Percentiles rank a stretch among this genome's conserved stretches.
phyloP scores from a whole-genome alignment of 169 alveolate species.

The Plasmodium knowlesi region DNA sequence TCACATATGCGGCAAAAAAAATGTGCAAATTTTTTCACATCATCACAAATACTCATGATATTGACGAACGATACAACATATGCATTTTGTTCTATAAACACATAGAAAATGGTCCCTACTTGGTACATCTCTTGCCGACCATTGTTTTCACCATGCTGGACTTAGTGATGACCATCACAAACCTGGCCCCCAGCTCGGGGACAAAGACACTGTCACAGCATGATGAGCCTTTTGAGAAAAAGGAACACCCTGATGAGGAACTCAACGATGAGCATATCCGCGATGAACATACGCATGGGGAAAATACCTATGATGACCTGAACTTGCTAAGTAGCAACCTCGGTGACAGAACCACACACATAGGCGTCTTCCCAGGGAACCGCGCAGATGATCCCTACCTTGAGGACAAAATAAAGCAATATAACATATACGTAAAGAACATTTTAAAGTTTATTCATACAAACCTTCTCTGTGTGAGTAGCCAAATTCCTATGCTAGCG shows the following conservation, averaged over 20 bases:
- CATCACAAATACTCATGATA: conserved; percentile 42
- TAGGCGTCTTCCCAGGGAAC: not conserved
- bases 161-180: conserved; percentile 16
- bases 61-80: conserved; percentile 29
- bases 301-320: not conserved
- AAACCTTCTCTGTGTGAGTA: conserved; percentile 14
- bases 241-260: not conserved
- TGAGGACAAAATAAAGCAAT: conserved; percentile 49
- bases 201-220: not conserved
- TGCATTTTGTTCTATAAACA: conserved; percentile 43
- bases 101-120: conserved; percentile 21
- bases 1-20: conserved; percentile 25
- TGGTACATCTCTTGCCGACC: conserved; percentile 32
- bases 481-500: conserved; percentile 58
- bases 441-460: conserved; percentile 52
- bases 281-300: not conserved
- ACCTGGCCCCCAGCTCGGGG: not conserved
- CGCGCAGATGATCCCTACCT: not conserved
- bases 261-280: not conserved
- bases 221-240: not conserved
- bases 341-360: not conserved
- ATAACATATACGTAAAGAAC: conserved; percentile 31
- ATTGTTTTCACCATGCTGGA: conserved; percentile 21
- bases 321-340: not conserved
- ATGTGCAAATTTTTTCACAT: conserved; percentile 69